phyloP scores from a whole-genome alignment of 768 basidiomycete species.

The Glaciozyma martinii region DNA sequence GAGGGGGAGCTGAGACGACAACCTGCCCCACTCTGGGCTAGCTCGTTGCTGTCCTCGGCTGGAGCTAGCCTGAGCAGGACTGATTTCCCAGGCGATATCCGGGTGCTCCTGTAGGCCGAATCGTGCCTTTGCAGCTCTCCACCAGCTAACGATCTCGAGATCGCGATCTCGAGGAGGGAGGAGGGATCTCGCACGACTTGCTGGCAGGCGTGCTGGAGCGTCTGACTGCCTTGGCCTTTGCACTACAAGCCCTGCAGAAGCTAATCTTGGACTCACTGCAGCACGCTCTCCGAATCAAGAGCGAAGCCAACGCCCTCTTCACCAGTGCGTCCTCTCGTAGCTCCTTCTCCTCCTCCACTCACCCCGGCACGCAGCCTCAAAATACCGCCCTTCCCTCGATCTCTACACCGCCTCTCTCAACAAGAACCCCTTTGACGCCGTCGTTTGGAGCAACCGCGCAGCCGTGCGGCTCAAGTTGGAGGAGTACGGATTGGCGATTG shows the following conservation, averaged over 20 bases:
- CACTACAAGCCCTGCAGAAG: no score
- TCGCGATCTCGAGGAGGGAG: no score
- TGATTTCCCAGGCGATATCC: no score
- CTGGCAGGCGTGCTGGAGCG: neutral
- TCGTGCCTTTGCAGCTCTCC: no score
- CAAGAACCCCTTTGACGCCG: slow-evolving; percentile 76
- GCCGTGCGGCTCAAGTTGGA: slow-evolving; percentile 84
- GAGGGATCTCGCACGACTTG: no score
- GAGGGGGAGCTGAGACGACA: neutral
- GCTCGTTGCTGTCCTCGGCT: neutral
- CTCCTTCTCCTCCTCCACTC: neutral
- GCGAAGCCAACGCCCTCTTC: slow-evolving; percentile 81
- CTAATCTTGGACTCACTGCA: slow-evolving; percentile 1
- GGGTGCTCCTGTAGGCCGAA: no score
- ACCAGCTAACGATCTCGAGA: no score
- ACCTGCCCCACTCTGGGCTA: neutral
- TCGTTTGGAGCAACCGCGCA: slow-evolving; percentile 89
- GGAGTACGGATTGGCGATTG: slow-evolving; percentile 83
- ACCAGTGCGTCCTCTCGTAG: slow-evolving; percentile 45
- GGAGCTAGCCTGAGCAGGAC: no score
- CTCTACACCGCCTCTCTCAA: slow-evolving; percentile 78
- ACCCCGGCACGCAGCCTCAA: slow-evolving; percentile 47
- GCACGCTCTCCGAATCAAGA: slow-evolving; percentile 50
- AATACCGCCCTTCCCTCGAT: slow-evolving; percentile 64
- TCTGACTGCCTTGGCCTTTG: neutral